A percentile compares a stretch with the other conserved stretches of the same genome.
These are phyloP conservation scores for Acanthamoeba triangularis DNA, from an alignment of 208 protist species.

Conservation along the genomic window DNA sequence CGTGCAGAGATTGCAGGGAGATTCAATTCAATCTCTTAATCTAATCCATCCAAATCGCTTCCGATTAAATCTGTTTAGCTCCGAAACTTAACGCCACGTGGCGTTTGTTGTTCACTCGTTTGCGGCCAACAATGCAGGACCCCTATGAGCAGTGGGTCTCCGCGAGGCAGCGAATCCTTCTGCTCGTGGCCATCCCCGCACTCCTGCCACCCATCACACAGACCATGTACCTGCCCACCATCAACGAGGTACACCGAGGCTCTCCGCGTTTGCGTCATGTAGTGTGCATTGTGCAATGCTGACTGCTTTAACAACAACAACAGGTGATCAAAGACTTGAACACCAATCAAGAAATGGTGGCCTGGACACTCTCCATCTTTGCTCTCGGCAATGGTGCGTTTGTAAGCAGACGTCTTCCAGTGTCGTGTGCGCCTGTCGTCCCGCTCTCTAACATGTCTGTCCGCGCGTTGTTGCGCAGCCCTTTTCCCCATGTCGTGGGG, in stretches of 20 bases:
- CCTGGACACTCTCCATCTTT: slow-evolving; percentile 51
- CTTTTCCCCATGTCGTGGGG: slow-evolving; percentile 48
- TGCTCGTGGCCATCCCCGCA: slow-evolving; percentile 16
- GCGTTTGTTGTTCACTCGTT: neutral
- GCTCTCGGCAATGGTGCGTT: slow-evolving; percentile 27
- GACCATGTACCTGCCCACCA: slow-evolving; percentile 59
- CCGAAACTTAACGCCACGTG: neutral
- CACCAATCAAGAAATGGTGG: slow-evolving; percentile 65
- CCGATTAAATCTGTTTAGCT: neutral
- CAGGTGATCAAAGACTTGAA: slow-evolving; percentile 52
- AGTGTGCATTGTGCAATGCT: neutral
- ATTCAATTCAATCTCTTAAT: neutral
- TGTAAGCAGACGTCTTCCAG: neutral
- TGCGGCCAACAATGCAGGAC: neutral
- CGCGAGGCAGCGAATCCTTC: neutral
- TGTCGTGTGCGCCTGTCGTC: no score
- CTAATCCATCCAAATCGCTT: neutral
- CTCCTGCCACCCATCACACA: slow-evolving; percentile 43
- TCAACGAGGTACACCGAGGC: neutral
- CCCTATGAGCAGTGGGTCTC: slow-evolving; percentile 24
- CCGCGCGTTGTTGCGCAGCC: slow-evolving; percentile 2
- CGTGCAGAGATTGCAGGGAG: neutral
- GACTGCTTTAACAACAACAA: neutral
- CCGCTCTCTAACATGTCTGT: neutral
- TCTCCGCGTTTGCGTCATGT: neutral